A percentile compares a stretch with the other conserved stretches of the same genome.
Evolutionary conservation across 129 eudicot genomes (phyloP).

Genomic region (Lactuca saligna): DNA sequence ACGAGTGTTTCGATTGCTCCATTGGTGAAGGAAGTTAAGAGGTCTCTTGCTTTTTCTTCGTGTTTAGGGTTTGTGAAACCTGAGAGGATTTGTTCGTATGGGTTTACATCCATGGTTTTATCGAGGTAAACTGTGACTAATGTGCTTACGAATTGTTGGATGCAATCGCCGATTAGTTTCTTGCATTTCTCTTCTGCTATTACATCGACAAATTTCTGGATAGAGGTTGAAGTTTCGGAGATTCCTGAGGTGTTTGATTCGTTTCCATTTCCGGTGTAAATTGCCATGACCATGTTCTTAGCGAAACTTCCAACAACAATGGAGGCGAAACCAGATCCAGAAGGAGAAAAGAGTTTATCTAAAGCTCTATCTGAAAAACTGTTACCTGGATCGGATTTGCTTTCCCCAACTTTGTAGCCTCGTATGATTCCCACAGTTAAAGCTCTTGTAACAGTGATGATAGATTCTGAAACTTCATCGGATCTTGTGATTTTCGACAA

Average conservation of each 20-base stretch:
- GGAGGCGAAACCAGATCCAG: conserved; percentile 87
- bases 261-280: conserved; percentile 36
- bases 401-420: conserved; percentile 47
- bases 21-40: conserved; percentile 53
- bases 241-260: background rate
- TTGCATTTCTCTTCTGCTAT: conserved; percentile 48
- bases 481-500: conserved; percentile 68
- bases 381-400: conserved; percentile 21
- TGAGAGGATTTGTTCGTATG: conserved; percentile 67
- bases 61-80: conserved; percentile 94
- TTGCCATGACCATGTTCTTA: conserved; percentile 62
- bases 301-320: conserved; percentile 84
- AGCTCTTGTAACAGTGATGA: conserved; percentile 51
- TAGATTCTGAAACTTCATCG: conserved; percentile 59
- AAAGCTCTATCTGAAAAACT: conserved; percentile 56
- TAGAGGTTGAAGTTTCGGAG: conserved; percentile 21
- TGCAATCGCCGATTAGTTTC: conserved; percentile 58
- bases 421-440: conserved; percentile 58
- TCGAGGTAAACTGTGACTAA: conserved; percentile 81
- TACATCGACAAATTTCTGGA: conserved; percentile 58
- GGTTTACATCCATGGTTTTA: conserved; percentile 75
- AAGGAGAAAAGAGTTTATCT: conserved; percentile 67
- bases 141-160: conserved; percentile 76
- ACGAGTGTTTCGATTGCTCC: conserved; percentile 77
- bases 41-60: conserved; percentile 58